These are phyloP conservation scores for Leptographium radiaticola DNA, from an alignment of 2,329 filamentous ascomycete species.

Conservation along the genomic window DNA sequence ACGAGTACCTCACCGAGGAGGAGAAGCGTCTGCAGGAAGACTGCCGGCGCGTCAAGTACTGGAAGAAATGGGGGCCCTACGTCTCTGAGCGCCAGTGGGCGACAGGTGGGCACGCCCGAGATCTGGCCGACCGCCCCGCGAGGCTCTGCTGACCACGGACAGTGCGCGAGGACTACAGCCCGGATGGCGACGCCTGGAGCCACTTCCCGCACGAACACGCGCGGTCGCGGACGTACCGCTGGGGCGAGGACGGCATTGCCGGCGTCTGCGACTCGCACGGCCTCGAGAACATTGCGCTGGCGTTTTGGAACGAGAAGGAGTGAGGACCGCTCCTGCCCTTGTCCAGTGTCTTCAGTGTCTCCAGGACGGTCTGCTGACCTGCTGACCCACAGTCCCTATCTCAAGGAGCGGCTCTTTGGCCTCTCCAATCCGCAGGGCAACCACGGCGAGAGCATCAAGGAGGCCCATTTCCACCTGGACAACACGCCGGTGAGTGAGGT, in stretches of 20 bases:
- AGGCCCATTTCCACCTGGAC: slow-evolving; percentile 91
- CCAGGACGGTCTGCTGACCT: neutral
- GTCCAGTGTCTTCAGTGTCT: neutral
- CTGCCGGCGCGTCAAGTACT: slow-evolving; percentile 72
- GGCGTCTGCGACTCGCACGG: slow-evolving; percentile 88
- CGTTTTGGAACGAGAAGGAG: slow-evolving; percentile 98
- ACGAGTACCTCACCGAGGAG: slow-evolving; percentile 80
- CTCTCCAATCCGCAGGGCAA: slow-evolving; percentile 94
- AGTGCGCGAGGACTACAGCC: slow-evolving; percentile 65
- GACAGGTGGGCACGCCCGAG: slow-evolving; percentile 47
- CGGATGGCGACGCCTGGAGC: slow-evolving; percentile 89
- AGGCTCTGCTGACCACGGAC: slow-evolving; percentile 6
- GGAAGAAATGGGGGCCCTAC: slow-evolving; percentile 97
- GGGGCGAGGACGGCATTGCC: slow-evolving; percentile 95
- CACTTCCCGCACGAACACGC: slow-evolving; percentile 93
- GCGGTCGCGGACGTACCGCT: slow-evolving; percentile 76
- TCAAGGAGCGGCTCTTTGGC: slow-evolving; percentile 92
- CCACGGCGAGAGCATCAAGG: slow-evolving; percentile 93
- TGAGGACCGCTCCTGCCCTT: slow-evolving; percentile 22
- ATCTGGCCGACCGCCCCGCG: neutral
- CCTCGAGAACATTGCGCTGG: slow-evolving; percentile 82
- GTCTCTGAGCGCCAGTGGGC: slow-evolving; percentile 93
- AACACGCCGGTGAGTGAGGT: slow-evolving; percentile 57
- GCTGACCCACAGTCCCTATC: slow-evolving; percentile 51
- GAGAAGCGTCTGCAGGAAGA: slow-evolving; percentile 85